Evolutionary conservation across 768 basidiomycete genomes (phyloP), one percentile per base, ranked within the genome.

Genomic region (Daedaleopsis sinensis): DNA sequence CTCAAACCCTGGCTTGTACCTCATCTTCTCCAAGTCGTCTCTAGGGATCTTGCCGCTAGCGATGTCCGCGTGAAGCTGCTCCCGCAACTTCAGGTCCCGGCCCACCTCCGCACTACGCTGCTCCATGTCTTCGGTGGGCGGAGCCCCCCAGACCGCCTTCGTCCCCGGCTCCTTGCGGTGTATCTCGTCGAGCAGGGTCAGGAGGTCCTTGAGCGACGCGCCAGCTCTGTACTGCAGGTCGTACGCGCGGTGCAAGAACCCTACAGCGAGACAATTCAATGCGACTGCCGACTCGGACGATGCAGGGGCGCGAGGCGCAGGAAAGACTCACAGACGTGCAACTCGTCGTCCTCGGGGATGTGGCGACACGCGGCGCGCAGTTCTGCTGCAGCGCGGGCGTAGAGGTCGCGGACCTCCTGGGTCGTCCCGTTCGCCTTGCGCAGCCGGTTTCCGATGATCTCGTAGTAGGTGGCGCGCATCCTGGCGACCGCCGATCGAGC

Each of bases 281-380:
- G 12, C 19, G 5, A 32, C 13, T 5, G 18, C 13, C 11, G 39
- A 42, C 39, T 42, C 3, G 3, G 4, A 13, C 9, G 11, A 15
- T 49, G 47, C 15, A 19, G 21, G 23, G 21, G 21, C 3, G 21
- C n/a, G n/a, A 8, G 44, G 3, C n/a, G 44, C n/a, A 8, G 19
- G 8, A 21, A 49, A 10, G 36, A 27, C 57, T 52, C 37, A 61
- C 59, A 61, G 12, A 37, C 12, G n/a, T 54, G 38, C 5, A n/a
- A 37, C 47, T 65, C 64, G 47, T 65, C 59, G 47, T 65, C 64
- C 23, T n/a, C 19, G 12, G 59, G 59, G 24, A 54, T 55, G 5
- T 19, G 24, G 12, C 18, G 23, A 1, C 52, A 37, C 15, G 52
- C 59, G n/a, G 38, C 23, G 18, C 35, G 11, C 23, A 58, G 58